Base-by-base conservation (phyloP, 805 yeast genomes). In the Ogataea degrootiae region DNA sequence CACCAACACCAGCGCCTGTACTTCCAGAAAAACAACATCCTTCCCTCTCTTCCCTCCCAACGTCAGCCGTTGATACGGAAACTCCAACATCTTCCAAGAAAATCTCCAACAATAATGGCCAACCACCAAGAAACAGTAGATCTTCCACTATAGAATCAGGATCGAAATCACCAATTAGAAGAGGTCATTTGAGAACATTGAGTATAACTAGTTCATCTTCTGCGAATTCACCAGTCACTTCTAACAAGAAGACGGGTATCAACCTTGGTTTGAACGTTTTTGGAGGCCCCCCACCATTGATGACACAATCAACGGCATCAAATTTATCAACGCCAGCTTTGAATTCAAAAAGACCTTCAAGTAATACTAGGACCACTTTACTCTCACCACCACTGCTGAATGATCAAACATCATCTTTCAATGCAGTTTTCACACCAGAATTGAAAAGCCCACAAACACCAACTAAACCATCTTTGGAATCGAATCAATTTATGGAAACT, bases 231-330 rank as follows among this genome's bases (percentile, higher is more conserved):
- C 42, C 60, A 37, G 16, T 43, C 16, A 36, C 48, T 23, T 37
- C 55, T 19, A 43, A 39, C 34, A 50, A 51, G 23, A 61, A 60
- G 39, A 49, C 55, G 46, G 69, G 69, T 6, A 55, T 65, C 14
- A 66, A 63, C 44, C 40, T 65, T 34, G 69, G 70, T 0, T 50
- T 66, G 39, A 58, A 55, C 45, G 58, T 66, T 6, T 51, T 62
- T 39, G 65, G 62, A 4, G 51, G 54, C 9, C 23, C 46, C 15
- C 37, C 45, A 40, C 42, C 41, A 5, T 16, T 37, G 14, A 42
- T 51, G 3, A 46, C 56, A 9, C 38, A 23, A 22, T 45, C 50
- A 16, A 45, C 54, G 16, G 21, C 40, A 6, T 4, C 48, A 15
- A 42, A 19, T 5, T 16, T 33, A 40, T 39, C 23, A 15, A n/a